phyloP scores from a whole-genome alignment of 2,329 filamentous ascomycete species.

The Thielaviopsis cerberus region DNA sequence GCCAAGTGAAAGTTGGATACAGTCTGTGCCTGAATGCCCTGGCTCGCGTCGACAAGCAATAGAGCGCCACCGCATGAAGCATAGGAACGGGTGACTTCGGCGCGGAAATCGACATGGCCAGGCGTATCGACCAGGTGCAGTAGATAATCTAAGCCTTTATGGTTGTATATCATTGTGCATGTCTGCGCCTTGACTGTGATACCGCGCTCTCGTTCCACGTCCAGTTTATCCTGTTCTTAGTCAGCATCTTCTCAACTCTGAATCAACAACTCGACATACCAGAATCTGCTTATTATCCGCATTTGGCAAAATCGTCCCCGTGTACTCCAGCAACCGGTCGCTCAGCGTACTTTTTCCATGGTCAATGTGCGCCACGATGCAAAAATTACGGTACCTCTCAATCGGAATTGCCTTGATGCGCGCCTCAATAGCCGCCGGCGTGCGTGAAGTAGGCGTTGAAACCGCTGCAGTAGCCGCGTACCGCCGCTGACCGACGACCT shows the following conservation, averaged over 20 bases:
- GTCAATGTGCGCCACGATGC: slow-evolving; percentile 95
- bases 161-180: slow-evolving; percentile 91
- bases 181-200: slow-evolving; percentile 99
- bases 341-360: slow-evolving; percentile 95
- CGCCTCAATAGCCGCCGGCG: slow-evolving; percentile 22
- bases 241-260: neutral
- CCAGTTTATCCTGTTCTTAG: slow-evolving; percentile 54
- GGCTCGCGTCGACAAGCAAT: slow-evolving; percentile 83
- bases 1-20: slow-evolving; percentile 97
- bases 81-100: slow-evolving; percentile 89
- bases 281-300: slow-evolving; percentile 80
- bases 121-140: slow-evolving; percentile 92
- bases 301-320: slow-evolving; percentile 74
- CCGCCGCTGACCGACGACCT: neutral
- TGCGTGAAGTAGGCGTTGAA: slow-evolving; percentile 8
- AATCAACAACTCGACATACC: slow-evolving; percentile 16
- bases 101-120: slow-evolving; percentile 92
- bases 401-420: slow-evolving; percentile 60
- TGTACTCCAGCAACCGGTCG: slow-evolving; percentile 80
- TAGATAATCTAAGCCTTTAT: slow-evolving; percentile 64
- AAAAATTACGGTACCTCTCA: slow-evolving; percentile 79
- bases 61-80: slow-evolving; percentile 87
- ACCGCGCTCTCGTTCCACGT: slow-evolving; percentile 86
- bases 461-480: slow-evolving; percentile 8
- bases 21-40: slow-evolving; percentile 92